Conservation (phyloP, 257 asterid species). For the Nicotiana undulata region DNA sequence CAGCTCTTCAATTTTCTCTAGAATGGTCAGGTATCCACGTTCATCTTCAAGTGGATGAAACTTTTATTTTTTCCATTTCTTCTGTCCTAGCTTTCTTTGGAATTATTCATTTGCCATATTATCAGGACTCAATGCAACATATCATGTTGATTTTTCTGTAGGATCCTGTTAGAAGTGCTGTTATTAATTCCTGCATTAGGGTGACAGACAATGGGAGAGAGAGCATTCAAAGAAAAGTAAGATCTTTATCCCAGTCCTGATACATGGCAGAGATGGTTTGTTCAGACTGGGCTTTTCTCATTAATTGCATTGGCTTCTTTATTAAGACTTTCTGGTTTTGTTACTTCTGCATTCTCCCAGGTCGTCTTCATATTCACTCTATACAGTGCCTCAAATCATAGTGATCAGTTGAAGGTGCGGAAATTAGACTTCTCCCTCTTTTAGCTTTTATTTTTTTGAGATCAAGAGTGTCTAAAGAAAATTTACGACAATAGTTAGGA, state of each 20-base stretch:
- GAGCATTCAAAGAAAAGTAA: slow-evolving; percentile 84
- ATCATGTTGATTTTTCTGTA: slow-evolving; percentile 20
- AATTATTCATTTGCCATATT: background rate
- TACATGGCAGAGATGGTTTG: background rate
- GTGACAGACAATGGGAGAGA: slow-evolving; percentile 97
- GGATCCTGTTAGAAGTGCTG: slow-evolving; percentile 95
- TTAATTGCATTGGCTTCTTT: slow-evolving; percentile 7
- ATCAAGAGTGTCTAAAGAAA: background rate
- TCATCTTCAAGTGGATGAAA: background rate
- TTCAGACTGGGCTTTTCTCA: background rate
- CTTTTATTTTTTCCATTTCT: background rate
- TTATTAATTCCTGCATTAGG: slow-evolving; percentile 89
- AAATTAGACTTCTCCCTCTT: slow-evolving; percentile 16
- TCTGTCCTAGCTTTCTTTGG: background rate
- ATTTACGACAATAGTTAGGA: slow-evolving; percentile 47
- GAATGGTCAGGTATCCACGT: background rate
- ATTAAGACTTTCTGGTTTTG: slow-evolving; percentile 12
- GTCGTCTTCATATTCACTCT: slow-evolving; percentile 76
- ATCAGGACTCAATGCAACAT: slow-evolving; percentile 5
- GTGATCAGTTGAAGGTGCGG: slow-evolving; percentile 83
- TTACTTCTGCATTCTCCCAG: slow-evolving; percentile 35
- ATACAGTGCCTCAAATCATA: slow-evolving; percentile 80
- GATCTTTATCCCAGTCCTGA: slow-evolving; percentile 3
- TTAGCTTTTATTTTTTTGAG: background rate
- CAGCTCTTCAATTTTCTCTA: background rate